Evolutionary conservation across 306 rosid species (phyloP), one percentile per base, ranked within the genome.

Genomic region (Cicer pinnatifidum): DNA sequence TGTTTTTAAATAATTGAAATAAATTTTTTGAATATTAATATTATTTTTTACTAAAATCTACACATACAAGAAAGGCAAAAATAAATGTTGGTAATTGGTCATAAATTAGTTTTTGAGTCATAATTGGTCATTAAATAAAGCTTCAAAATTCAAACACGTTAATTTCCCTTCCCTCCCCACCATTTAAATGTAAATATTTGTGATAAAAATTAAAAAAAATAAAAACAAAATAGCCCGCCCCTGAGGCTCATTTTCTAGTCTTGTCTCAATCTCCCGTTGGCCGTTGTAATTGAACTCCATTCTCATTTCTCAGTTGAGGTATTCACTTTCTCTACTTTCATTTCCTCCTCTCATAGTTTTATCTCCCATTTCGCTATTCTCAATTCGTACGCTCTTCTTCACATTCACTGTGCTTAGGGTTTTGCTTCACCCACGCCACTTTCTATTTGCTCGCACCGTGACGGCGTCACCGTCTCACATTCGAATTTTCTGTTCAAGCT

Each of bases 351-450:
- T 37, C 60, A 16, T 6, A 10, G 6, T 37, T 48, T 60, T 23
- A 11, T 60, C 46, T 73, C 9, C 40, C 58, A 47, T 40, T 41
- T 40, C 2, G 11, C 1, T 9, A 6, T 16, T 65, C 8, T 65
- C 9, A 3, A 2, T 46, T 17, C 79, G 38, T 46, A 11, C 79
- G 47, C 7, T 7, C 7, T 35, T 38, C 41, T 57, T 7, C 62
- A 68, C 69, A 7, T 41, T 48, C 64, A 48, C 71, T 17, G 53
- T 44, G 50, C 54, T 77, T 50, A 78, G 82, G 82, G 77, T 78
- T 78, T 78, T 41, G 8, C 50, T 63, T 16, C 82, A 40, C 57
- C 66, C 63, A 3, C 75, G 4, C 61, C 46, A 17, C 54, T 23
- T 9, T 6, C 47, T 15, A 13, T 57, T 35, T 6, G 9, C 41